Evolutionary conservation across 2,329 filamentous ascomycete species (phyloP).

Genomic region (Aspergillus arachidicola): DNA sequence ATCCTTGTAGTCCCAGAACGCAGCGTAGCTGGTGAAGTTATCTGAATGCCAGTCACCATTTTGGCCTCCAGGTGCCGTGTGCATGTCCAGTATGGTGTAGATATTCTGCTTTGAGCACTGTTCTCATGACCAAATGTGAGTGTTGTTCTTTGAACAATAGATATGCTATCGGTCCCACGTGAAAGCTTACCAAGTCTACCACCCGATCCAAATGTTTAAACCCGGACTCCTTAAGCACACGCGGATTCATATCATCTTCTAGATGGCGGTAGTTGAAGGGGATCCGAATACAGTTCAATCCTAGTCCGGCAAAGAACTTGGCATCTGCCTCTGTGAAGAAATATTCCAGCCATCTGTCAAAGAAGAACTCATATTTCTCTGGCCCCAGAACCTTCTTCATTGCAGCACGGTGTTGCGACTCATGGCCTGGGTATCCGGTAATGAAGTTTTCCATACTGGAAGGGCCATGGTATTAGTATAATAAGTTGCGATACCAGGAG

Average conservation of each 20-base stretch:
- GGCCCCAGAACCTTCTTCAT: constrained; percentile 57
- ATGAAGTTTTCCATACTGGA: constrained; percentile 64
- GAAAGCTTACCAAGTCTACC: constrained; percentile 40
- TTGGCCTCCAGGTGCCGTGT: constrained; percentile 53
- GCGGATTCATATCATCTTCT: constrained; percentile 52
- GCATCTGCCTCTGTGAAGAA: constrained; percentile 64
- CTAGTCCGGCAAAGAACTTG: constrained; percentile 58
- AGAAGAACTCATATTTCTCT: constrained; percentile 63
- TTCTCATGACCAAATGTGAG: neutral
- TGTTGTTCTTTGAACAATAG: neutral
- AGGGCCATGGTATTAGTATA: constrained; percentile 11
- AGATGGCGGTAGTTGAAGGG: constrained; percentile 64
- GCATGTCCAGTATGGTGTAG: constrained; percentile 56
- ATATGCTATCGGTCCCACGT: neutral
- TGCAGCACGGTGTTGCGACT: constrained; percentile 57
- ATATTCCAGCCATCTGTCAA: constrained; percentile 59
- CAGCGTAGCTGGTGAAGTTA: constrained; percentile 48
- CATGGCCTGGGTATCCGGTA: constrained; percentile 63
- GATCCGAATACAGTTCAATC: constrained; percentile 61
- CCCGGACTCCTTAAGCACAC: constrained; percentile 47
- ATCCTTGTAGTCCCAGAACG: constrained; percentile 56
- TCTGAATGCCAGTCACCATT: constrained; percentile 57
- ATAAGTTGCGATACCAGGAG: neutral
- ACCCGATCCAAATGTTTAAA: constrained; percentile 54
- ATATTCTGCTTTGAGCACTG: constrained; percentile 50